Conservation (phyloP, 2,329 filamentous ascomycete species). For the Diaporthe ampelina region DNA sequence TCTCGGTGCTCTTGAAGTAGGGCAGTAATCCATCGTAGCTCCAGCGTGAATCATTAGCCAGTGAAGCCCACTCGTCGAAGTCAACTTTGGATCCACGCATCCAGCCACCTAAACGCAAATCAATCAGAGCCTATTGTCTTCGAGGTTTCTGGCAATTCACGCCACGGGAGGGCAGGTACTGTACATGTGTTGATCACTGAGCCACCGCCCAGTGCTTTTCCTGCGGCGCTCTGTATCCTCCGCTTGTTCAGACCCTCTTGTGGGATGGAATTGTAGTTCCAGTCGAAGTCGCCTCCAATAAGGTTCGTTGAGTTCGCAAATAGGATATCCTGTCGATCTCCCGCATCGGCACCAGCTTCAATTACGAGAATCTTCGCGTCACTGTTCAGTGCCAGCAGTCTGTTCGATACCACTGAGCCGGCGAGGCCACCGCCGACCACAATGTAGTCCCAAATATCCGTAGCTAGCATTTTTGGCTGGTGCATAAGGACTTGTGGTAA, state of each 20-base stretch:
- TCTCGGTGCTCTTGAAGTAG: constrained; percentile 56
- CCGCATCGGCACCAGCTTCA: constrained; percentile 51
- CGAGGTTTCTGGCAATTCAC: neutral
- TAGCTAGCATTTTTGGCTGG: neutral
- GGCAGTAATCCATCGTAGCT: constrained; percentile 56
- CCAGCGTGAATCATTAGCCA: constrained; percentile 54
- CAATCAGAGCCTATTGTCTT: neutral
- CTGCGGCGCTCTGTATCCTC: constrained; percentile 42
- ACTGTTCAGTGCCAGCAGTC: constrained; percentile 37
- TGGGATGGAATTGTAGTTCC: constrained; percentile 47
- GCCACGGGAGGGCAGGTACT: neutral
- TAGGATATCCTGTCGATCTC: constrained; percentile 42
- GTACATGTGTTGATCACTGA: constrained; percentile 52
- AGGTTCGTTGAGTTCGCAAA: constrained; percentile 45
- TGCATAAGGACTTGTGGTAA: neutral
- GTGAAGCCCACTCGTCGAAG: constrained; percentile 55
- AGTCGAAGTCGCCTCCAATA: constrained; percentile 48
- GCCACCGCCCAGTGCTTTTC: constrained; percentile 55
- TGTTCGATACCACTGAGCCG: constrained; percentile 42
- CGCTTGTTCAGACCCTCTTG: constrained; percentile 46
- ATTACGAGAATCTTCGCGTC: constrained; percentile 50
- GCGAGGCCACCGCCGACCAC: constrained; percentile 44
- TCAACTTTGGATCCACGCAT: constrained; percentile 57
- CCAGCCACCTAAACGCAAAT: constrained; percentile 45
- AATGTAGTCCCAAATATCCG: constrained; percentile 44